Evolutionary conservation across 176 grass and related monocot species (phyloP), one percentile per base, ranked within the genome.

Genomic region (Otatea glauca): DNA sequence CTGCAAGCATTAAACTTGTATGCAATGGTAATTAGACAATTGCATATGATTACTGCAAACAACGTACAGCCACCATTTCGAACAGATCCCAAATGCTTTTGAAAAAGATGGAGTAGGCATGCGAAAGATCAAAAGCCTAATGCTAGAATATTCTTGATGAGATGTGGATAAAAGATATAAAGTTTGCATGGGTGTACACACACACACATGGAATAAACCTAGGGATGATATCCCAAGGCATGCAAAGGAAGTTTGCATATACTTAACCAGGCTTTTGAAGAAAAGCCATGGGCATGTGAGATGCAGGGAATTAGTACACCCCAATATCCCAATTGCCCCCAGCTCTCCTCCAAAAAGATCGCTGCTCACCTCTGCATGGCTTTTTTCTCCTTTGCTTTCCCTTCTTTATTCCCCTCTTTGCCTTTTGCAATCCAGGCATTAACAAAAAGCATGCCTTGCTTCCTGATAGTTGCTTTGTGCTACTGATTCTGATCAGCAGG

Each of bases 331-430:
- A 81, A 90, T 94, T 92, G 85, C 92, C 90, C 91, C 81, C 70
- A 78, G 65, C 84, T 77, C 84, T 90, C 58, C 79, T 84, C 70
- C 47, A 44, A 76, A 86, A 94, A 91, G 92, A 87, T 85, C 86
- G 82, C 70, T 83, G 38, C 78, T 73, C 76, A 47, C 27, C 83
- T 74, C 53, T 88, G 81, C 61, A 54, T 50, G 55, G 68, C 93
- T 90, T 93, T 95, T 66, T 37, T 76, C 59, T 55, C 60, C 39
- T 84, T 86, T 94, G 61, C 53, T 49, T 86, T 77, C 70, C 39
- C 78, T 87, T 87, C 88, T 92, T 88, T 94, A 92, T 85, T 78
- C 77, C 83, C 60, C 87, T 87, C 85, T 81, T 75, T 89, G 82
- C 70, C 80, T 80, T 89, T 86, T 76, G 86, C 86, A 89, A 85